Conservation (phyloP, 257 asterid species). For the Eucommia ulmoides region DNA sequence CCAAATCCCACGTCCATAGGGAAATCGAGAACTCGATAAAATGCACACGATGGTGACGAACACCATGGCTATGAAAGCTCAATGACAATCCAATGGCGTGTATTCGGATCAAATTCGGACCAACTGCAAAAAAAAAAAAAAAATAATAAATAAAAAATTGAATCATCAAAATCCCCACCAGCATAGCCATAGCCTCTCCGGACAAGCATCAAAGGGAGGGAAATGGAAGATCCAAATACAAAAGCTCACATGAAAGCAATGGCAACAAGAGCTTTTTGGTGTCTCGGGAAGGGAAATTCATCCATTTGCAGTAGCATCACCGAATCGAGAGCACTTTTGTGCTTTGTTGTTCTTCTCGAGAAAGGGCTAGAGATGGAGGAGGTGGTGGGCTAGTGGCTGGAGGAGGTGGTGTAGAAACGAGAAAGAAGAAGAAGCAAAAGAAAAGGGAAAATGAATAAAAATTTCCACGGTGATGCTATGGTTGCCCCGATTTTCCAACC, state of each 20-base stretch:
- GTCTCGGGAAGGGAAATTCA: background rate
- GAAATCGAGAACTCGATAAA: background rate
- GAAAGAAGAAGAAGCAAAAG: too few relatives aligned
- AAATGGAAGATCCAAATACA: background rate
- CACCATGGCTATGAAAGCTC: background rate
- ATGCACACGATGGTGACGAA: background rate
- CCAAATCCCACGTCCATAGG: background rate
- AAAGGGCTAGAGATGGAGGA: too few relatives aligned
- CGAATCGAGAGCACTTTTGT: background rate
- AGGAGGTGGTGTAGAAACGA: too few relatives aligned
- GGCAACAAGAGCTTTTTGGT: background rate
- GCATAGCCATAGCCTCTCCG: background rate
- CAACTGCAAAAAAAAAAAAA: background rate
- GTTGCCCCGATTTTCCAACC: too few relatives aligned
- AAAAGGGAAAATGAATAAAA: too few relatives aligned
- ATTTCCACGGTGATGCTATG: too few relatives aligned
- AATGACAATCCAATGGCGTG: too few relatives aligned
- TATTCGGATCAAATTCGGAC: too few relatives aligned
- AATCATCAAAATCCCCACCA: background rate
- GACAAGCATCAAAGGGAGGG: background rate
- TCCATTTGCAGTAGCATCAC: background rate
- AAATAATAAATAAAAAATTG: background rate
- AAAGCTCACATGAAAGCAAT: background rate
- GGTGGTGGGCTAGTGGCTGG: too few relatives aligned
- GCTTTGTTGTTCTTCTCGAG: background rate